phyloP scores from a whole-genome alignment of 768 basidiomycete genomes.

The Naganishia antarctica region DNA sequence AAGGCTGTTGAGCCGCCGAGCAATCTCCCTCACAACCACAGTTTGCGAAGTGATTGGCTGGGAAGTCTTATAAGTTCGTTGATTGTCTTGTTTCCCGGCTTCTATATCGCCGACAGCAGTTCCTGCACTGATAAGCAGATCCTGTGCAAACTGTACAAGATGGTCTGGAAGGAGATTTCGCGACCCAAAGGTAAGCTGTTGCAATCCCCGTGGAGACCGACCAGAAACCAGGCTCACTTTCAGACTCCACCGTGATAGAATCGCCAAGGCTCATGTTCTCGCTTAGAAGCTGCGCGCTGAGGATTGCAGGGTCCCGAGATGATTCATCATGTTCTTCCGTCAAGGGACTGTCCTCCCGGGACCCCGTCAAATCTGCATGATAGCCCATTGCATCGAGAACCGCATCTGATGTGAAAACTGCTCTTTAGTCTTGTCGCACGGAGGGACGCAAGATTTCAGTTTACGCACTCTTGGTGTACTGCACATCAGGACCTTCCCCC shows the following conservation, averaged over 20 bases:
- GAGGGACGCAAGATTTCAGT: conserved; percentile 25
- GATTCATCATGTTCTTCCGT: background rate
- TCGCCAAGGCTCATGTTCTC: conserved; percentile 20
- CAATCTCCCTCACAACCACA: conserved; percentile 20
- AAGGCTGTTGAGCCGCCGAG: conserved; percentile 19
- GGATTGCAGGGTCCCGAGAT: background rate
- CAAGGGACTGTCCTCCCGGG: background rate
- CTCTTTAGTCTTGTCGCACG: conserved; percentile 36
- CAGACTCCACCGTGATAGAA: conserved; percentile 18
- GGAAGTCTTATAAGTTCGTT: background rate
- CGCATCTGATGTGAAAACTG: conserved; percentile 57
- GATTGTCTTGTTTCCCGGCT: background rate
- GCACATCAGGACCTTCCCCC: conserved; percentile 57
- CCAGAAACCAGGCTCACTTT: background rate
- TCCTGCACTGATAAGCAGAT: conserved; percentile 27
- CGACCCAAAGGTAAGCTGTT: too few species aligned
- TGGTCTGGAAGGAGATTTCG: background rate
- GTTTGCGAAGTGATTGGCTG: conserved; percentile 1
- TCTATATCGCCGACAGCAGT: background rate
- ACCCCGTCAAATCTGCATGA: conserved; percentile 32
- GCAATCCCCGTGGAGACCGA: too few species aligned
- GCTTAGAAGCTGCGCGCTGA: conserved; percentile 11
- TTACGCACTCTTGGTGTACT: conserved; percentile 60
- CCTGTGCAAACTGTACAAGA: conserved; percentile 27
- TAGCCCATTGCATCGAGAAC: conserved; percentile 81